Evolutionary conservation across 305 asterid genomes (phyloP).

Genomic region (Fraxinus paxiana): DNA sequence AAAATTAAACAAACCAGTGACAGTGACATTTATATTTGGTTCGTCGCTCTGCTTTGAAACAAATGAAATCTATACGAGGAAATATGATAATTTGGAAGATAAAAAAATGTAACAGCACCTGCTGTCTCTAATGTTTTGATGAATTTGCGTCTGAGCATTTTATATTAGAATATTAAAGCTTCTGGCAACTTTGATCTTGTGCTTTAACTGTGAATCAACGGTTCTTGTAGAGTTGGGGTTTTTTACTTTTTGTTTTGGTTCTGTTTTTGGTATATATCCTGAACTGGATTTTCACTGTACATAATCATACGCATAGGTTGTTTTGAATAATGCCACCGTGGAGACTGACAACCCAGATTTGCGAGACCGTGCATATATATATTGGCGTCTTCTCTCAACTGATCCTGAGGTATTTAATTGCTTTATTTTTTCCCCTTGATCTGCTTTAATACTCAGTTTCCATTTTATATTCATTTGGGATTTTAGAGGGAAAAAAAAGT

Average conservation of each 20-base stretch:
- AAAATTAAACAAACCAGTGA: neutral
- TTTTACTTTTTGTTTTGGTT: neutral
- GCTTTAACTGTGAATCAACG: neutral
- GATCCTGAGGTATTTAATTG: conserved; percentile 88
- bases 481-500: conserved; percentile 2
- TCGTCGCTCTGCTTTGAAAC: neutral
- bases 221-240: neutral
- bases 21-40: neutral
- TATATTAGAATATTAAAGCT: neutral
- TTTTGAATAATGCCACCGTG: conserved; percentile 92
- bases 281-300: conserved; percentile 14
- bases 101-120: neutral
- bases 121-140: neutral
- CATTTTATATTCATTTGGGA: conserved; percentile 5
- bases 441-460: conserved; percentile 21
- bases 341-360: conserved; percentile 99
- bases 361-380: conserved; percentile 97
- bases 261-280: neutral
- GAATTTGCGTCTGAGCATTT: neutral
- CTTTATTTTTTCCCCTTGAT: neutral
- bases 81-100: conserved; percentile 2
- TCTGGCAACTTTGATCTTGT: neutral
- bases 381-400: conserved; percentile 99
- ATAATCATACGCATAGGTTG: conserved; percentile 56
- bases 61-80: neutral